Base-by-base conservation (phyloP, 225 moss, liverwort and hornwort species). In the Antitrichia curtipendula region DNA sequence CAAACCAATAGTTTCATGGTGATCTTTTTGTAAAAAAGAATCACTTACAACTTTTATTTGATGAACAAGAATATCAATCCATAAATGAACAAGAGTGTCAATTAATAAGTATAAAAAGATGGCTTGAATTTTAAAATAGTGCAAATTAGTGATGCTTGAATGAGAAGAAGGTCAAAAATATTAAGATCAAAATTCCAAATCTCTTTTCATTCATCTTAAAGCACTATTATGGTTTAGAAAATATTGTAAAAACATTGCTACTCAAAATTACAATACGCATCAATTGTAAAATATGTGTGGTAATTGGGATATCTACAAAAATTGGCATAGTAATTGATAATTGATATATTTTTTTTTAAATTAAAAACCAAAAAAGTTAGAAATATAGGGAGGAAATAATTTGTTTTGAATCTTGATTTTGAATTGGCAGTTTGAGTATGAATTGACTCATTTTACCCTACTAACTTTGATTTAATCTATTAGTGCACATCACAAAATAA, bases 171-270 rank as follows among this genome's bases (percentile, higher is more conserved):
- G 20, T 71, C 12, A 31, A 2, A 45, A 20, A 2, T 20, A 31
- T 50, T 32, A 11, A 32, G 2, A 1, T 50, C 21, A 21, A 21
- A 34, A 21, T 75, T 75, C 5, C 21, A 50, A 50, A 34, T 50
- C 12, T 74, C 7, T 31, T 31, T 20, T 20, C 12, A 32, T 32
- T 49, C 74, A 73, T 49, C 1, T 12, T 0, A 74, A 49, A 47
- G 4, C 31, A 2, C 2, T 49, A 20, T 20, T 8, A 49, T 32
- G 12, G 20, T 49, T 32, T 12, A 4, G 1, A 49, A 74, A 49
- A 20, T 21, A 49, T 32, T 31, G 7, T 0, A 0, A 0, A 73
- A 18, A 31, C 1, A 0, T 74, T 49, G 20, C 31, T 31, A 74
- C 0, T 29, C 6, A 31, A 31, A 31, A 19, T 31, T 19, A 31